These are phyloP conservation scores for Xylariaceae sp. DNA, from an alignment of 2,329 filamentous ascomycete species.

Conservation along the genomic window DNA sequence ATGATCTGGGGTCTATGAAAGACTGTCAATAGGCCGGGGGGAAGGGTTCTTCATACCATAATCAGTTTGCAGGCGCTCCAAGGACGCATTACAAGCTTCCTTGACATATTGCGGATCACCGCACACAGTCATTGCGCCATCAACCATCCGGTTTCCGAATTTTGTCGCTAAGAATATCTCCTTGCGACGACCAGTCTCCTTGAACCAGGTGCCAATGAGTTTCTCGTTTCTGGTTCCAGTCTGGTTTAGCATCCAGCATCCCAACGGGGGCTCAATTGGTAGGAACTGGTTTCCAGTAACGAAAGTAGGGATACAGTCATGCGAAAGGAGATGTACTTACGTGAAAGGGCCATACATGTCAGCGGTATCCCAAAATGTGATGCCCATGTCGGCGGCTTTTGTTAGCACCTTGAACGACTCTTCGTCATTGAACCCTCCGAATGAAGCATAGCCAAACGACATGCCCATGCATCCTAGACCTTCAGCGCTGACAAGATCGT, in stretches of 20 bases:
- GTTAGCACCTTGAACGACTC: constrained; percentile 27
- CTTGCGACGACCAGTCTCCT: constrained; percentile 42
- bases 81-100: constrained; percentile 31
- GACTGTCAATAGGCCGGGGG: no score
- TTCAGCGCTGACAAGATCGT: constrained; percentile 40
- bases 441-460: constrained; percentile 33
- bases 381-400: constrained; percentile 23
- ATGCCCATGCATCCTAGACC: constrained; percentile 49
- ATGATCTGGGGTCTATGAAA: no score
- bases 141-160: constrained; percentile 41
- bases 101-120: constrained; percentile 28
- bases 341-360: constrained; percentile 37
- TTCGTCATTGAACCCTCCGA: constrained; percentile 27
- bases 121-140: constrained; percentile 20
- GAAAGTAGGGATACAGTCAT: not conserved
- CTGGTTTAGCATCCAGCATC: not conserved
- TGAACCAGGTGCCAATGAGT: constrained; percentile 42
- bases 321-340: constrained; percentile 10
- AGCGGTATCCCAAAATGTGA: constrained; percentile 32
- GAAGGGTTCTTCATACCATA: no score
- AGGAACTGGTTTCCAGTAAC: no score
- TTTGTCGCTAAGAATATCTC: constrained; percentile 53
- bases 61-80: constrained; percentile 46
- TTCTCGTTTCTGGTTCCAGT: constrained; percentile 34
- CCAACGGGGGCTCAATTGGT: no score